phyloP scores from a whole-genome alignment of 2,329 filamentous ascomycete genomes.

The Clonostachys rhizophaga region DNA sequence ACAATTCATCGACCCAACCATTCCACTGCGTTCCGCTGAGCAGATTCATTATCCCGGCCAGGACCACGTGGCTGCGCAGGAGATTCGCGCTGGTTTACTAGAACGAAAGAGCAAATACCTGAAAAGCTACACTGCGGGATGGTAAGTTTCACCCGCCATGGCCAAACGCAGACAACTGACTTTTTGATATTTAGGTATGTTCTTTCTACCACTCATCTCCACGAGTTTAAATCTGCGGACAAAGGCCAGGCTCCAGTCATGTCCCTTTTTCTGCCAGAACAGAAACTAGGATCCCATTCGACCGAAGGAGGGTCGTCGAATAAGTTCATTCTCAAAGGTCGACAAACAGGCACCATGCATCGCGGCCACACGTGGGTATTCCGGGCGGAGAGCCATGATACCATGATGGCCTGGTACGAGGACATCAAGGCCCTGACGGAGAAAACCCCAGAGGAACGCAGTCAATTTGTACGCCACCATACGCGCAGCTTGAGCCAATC shows the following conservation, averaged over 20 bases:
- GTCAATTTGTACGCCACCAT: conserved; percentile 80
- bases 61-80: conserved; percentile 73
- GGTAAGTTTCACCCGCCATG: conserved; percentile 49
- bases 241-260: conserved; percentile 88
- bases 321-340: conserved; percentile 97
- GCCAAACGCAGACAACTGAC: not conserved
- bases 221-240: conserved; percentile 99
- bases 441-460: conserved; percentile 81
- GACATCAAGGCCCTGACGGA: conserved; percentile 89
- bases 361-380: conserved; percentile 73
- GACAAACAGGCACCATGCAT: conserved; percentile 90
- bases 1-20: conserved; percentile 79
- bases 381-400: conserved; percentile 73
- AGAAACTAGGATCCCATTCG: conserved; percentile 92
- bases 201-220: conserved; percentile 89
- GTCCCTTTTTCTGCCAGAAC: conserved; percentile 91
- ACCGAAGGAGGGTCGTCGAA: conserved; percentile 78
- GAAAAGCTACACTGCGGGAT: conserved; percentile 94
- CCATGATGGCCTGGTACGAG: conserved; percentile 95
- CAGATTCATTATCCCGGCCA: conserved; percentile 90
- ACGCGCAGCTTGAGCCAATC: conserved; percentile 70
- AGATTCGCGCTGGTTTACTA: conserved; percentile 84
- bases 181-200: conserved; percentile 67
- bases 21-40: conserved; percentile 73
- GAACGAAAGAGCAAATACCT: conserved; percentile 99